phyloP scores from a whole-genome alignment of 768 basidiomycete species.

The Candolleomyces aberdarensis region DNA sequence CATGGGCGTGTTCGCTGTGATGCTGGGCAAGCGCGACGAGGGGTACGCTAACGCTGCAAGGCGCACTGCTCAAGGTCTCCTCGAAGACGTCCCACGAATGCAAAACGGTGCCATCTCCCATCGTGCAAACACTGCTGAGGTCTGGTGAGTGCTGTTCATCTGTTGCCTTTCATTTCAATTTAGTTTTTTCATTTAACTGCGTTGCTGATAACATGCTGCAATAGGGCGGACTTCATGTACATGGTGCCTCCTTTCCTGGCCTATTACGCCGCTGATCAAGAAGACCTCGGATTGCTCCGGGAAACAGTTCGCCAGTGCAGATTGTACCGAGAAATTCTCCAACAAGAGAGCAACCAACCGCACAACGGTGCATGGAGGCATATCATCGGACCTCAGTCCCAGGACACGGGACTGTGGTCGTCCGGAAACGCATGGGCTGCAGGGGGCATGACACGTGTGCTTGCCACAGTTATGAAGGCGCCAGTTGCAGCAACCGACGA shows the following conservation, averaged over 20 bases:
- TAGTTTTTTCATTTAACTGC: neutral
- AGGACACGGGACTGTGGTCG: constrained; percentile 36
- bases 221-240: constrained; percentile 49
- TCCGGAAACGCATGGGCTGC: constrained; percentile 74
- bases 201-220: neutral
- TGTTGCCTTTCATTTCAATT: neutral
- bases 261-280: constrained; percentile 39
- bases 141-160: constrained; percentile 33
- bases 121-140: constrained; percentile 31
- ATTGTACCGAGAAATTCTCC: constrained; percentile 35
- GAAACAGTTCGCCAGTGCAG: constrained; percentile 36
- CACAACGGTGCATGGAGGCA: constrained; percentile 37
- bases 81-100: constrained; percentile 34
- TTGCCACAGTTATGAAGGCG: constrained; percentile 42
- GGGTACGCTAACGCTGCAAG: constrained; percentile 28
- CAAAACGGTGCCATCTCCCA: constrained; percentile 48
- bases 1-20: constrained; percentile 42
- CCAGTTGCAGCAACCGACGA: constrained; percentile 22
- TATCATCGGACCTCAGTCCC: constrained; percentile 33
- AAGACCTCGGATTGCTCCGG: constrained; percentile 32
- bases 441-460: constrained; percentile 62
- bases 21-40: constrained; percentile 29
- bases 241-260: constrained; percentile 53
- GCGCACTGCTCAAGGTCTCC: constrained; percentile 29
- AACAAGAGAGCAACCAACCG: constrained; percentile 10